Base-by-base conservation (phyloP, 1,139 yeast genomes). In the Wickerhamomyces sp. region DNA sequence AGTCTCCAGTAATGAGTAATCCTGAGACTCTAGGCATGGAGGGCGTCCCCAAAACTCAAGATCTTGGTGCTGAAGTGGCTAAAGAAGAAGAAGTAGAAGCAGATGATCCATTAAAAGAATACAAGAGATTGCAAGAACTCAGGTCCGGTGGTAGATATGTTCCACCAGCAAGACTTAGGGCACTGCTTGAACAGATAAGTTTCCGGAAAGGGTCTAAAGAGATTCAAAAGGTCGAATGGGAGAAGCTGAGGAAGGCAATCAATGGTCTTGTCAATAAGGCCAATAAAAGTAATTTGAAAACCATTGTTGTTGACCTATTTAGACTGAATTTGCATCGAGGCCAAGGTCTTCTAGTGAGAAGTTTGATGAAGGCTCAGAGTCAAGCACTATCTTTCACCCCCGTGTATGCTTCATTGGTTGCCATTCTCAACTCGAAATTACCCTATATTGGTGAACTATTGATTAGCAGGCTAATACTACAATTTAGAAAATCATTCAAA, bases 391-490 rank as follows among this genome's bases (percentile, higher is more conserved):
- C 65, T 7, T 69, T 67, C 51, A 72, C 84, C 0, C 66, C 77
- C 1, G 70, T 77, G 1, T 80, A 77, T 58, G 81, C 91, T 0
- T 68, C 85, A 1, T 58, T 89, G 37, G 72, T 77, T 0, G 73
- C 83, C 7, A 71, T 84, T 1, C 49, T 89, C 18, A 85, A 87
- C 62, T 74, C 84, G 8, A 81, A 84, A 56, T 61, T 87, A 7
- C 94, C 95, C 0, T 76, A 76, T 37, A 66, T 89, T 27, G 96
- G 96, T 2, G 75, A 75, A 47, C 60, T 84, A 6, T 52, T 87
- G 34, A 62, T 73, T 0, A 62, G 72, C 8, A 68, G 95, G 51
- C 64, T 84, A 31, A 66, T 85, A 1, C 58, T 83, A 4, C 81
- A 75, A 48, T 86, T 87, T 62, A 72, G 84, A 41, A 72, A 75